These are phyloP conservation scores for Onygenales sp. DNA, from an alignment of 2,329 filamentous ascomycete species.

Conservation along the genomic window DNA sequence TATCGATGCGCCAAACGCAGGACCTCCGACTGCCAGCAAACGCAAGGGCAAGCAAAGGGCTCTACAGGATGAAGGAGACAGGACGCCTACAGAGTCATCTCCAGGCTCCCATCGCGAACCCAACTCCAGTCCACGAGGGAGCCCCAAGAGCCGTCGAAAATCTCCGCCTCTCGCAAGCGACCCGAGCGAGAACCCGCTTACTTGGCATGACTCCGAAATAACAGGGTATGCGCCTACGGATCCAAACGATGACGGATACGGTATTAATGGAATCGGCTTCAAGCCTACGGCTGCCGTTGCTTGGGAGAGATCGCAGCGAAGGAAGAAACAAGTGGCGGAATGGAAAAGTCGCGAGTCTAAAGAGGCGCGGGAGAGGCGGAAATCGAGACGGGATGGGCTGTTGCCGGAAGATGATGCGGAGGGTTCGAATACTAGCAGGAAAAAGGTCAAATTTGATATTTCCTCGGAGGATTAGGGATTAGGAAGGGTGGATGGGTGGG, in stretches of 20 bases:
- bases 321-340: slow-evolving; percentile 49
- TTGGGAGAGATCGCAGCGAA: slow-evolving; percentile 45
- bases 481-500: background rate
- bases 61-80: slow-evolving; percentile 1
- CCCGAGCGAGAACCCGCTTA: slow-evolving; percentile 24
- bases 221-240: slow-evolving; percentile 50
- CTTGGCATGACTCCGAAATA: slow-evolving; percentile 54
- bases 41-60: background rate
- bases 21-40: background rate
- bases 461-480: background rate
- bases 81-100: slow-evolving; percentile 3
- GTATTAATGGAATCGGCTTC: slow-evolving; percentile 56
- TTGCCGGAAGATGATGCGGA: slow-evolving; percentile 16
- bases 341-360: slow-evolving; percentile 50
- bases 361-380: slow-evolving; percentile 49
- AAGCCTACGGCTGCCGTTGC: slow-evolving; percentile 51
- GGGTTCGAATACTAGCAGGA: slow-evolving; percentile 23
- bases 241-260: slow-evolving; percentile 52
- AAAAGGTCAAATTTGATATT: slow-evolving; percentile 33
- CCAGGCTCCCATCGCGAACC: slow-evolving; percentile 14
- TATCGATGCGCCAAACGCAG: background rate
- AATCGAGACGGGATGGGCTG: slow-evolving; percentile 38
- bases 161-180: slow-evolving; percentile 25
- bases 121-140: slow-evolving; percentile 17
- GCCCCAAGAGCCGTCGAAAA: slow-evolving; percentile 18